Percentiles rank a stretch among this genome's conserved stretches.
These are phyloP conservation scores for Fusarium paranaense DNA, from an alignment of 2,329 filamentous ascomycete genomes.

Conservation along the genomic window DNA sequence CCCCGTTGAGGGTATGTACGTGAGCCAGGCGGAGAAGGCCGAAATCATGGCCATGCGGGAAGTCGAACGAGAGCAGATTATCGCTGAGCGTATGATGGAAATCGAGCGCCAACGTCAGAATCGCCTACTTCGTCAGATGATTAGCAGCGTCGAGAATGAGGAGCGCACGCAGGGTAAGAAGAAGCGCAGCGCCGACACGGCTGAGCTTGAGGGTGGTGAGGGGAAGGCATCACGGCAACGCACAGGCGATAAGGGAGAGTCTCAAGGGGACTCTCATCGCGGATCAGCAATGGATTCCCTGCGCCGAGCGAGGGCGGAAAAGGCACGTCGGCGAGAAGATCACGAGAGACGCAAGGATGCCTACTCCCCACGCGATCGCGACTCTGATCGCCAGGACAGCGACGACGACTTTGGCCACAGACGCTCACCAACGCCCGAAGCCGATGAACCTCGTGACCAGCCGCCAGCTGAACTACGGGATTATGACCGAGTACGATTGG, in stretches of 20 bases:
- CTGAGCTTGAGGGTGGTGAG: conserved; percentile 80
- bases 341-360: conserved; percentile 71
- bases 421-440: conserved; percentile 66
- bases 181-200: conserved; percentile 82
- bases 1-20: conserved; percentile 89
- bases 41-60: conserved; percentile 89
- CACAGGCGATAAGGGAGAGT: conserved; percentile 56
- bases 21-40: conserved; percentile 77
- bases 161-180: conserved; percentile 66
- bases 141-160: conserved; percentile 74
- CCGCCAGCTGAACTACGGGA: conserved; percentile 81
- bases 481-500: conserved; percentile 85
- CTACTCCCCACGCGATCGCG: conserved; percentile 49
- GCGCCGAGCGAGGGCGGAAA: conserved; percentile 71
- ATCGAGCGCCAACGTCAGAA: conserved; percentile 87
- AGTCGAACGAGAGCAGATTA: conserved; percentile 88
- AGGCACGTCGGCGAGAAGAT: conserved; percentile 63
- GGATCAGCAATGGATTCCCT: conserved; percentile 78
- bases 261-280: background rate
- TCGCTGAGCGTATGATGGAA: conserved; percentile 87
- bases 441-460: conserved; percentile 76
- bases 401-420: conserved; percentile 81
- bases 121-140: conserved; percentile 80
- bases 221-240: conserved; percentile 81
- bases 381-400: conserved; percentile 70